Evolutionary conservation across 2,329 filamentous ascomycete species (phyloP), one percentile per base, ranked within the genome.

Genomic region (Lachnellula hyalina): DNA sequence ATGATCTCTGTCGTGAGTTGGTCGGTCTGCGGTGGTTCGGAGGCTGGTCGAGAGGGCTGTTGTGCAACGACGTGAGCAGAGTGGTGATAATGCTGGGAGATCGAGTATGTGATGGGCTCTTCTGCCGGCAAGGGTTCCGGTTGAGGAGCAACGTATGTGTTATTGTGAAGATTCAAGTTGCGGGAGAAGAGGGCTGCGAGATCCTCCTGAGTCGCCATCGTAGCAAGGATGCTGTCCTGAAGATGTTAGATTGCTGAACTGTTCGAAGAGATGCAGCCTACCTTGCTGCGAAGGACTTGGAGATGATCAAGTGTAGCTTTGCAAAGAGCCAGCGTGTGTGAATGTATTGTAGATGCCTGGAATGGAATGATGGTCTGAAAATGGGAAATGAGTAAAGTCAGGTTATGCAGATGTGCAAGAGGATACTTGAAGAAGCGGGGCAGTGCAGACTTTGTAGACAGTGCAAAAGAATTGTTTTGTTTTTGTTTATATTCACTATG

Each of bases 41-140:
- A 83, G 21, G 77, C 77, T 19, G 73, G 76, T 49, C 76, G 72
- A 55, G 73, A 72, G 1, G 70, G 65, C 28, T 75, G 70, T 52
- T 77, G 75, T 19, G 73, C 71, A 47, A 68, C 76, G 58, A 85
- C 68, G 68, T 95, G 89, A 45, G 86, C 77, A 8, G 89, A 90
- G 68, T 92, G 90, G 61, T 87, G 86, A 71, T 96, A 96, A 71
- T 96, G 90, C 67, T 89, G 86, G 9, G 89, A 88, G 63, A 89
- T 83, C 55, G 80, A 85, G 74, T 94, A 95, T 59, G 81, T 77
- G 59, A 89, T 85, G 21, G 77, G 73, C 52, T 77, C 70, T 44
- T 69, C 61, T 62, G 58, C 49, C 64, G 68, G 47, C 12, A 9
- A 40, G 72, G 75, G 45, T 66, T 68, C 52, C 67, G 54, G 54